Conservation (phyloP, 2,329 filamentous ascomycete genomes). For the Juglanconis oblonga region DNA sequence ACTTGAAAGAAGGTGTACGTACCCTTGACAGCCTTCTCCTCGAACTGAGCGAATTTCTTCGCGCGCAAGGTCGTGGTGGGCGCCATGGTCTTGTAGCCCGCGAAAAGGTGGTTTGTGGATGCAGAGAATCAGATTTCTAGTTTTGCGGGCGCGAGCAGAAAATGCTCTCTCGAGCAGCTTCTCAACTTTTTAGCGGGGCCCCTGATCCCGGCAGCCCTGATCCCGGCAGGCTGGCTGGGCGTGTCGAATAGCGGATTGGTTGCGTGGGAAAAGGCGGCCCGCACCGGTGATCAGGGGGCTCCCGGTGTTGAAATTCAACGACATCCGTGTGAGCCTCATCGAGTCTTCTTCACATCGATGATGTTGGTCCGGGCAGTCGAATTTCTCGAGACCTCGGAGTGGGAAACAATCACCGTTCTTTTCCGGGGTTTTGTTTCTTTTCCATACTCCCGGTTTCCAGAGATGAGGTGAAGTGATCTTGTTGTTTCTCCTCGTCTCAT, state of each 20-base stretch:
- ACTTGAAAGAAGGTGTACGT: slow-evolving; percentile 12
- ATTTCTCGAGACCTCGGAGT: too few relatives aligned
- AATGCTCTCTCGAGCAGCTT: slow-evolving; percentile 15
- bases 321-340: neutral
- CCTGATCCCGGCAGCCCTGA: neutral
- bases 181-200: slow-evolving; percentile 20
- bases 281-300: neutral
- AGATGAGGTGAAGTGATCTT: too few relatives aligned
- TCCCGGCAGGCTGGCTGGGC: neutral
- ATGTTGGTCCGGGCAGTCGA: too few relatives aligned
- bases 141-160: slow-evolving; percentile 10
- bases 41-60: slow-evolving; percentile 59
- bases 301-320: neutral
- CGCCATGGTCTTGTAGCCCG: slow-evolving; percentile 39
- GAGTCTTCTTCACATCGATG: neutral
- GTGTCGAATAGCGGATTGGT: neutral
- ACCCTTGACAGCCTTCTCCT: slow-evolving; percentile 64
- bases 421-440: too few relatives aligned
- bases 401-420: too few relatives aligned
- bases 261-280: neutral
- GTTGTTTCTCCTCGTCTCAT: neutral
- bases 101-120: slow-evolving; percentile 16
- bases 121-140: slow-evolving; percentile 10
- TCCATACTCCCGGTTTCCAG: too few relatives aligned
- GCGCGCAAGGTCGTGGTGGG: slow-evolving; percentile 49